Percentiles rank a stretch among this genome's conserved stretches.
Evolutionary conservation across 139 green algal species (phyloP).

Genomic region (Coelastrella sp.): DNA sequence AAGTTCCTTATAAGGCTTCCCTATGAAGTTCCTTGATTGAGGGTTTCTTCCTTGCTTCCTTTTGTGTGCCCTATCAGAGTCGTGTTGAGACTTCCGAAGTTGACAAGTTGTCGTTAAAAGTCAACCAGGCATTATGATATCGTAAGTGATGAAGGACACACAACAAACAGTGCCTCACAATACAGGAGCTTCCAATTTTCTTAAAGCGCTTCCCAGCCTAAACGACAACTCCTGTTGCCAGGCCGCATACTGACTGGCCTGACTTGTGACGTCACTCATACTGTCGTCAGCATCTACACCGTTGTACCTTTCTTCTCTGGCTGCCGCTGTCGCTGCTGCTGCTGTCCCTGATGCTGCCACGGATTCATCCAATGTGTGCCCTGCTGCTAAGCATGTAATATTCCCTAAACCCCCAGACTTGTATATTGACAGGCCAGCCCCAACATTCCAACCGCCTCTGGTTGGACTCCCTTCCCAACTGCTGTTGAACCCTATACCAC

Average conservation of each 20-base stretch:
- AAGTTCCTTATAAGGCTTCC: too few species aligned
- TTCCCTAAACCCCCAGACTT: not conserved
- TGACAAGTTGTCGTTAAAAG: too few species aligned
- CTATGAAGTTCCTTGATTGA: too few species aligned
- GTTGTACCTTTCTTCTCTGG: not conserved
- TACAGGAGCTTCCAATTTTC: constrained; percentile 34
- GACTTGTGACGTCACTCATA: not conserved
- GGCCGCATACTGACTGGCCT: constrained; percentile 19
- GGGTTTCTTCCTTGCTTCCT: too few species aligned
- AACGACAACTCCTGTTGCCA: constrained; percentile 44
- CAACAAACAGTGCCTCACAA: not conserved
- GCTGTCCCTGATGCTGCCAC: not conserved
- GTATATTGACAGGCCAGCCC: not conserved
- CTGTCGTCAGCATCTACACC: constrained; percentile 23
- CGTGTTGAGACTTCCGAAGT: too few species aligned
- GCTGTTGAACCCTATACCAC: not conserved
- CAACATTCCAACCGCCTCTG: not conserved
- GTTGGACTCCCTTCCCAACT: not conserved
- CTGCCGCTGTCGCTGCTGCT: constrained; percentile 7
- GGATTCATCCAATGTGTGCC: not conserved
- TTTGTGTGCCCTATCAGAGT: too few species aligned
- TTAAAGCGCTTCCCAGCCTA: constrained; percentile 21
- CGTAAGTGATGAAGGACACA: too few species aligned
- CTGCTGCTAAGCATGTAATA: not conserved
- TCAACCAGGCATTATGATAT: too few species aligned